Percentiles rank a stretch among this genome's conserved stretches.
phyloP scores from a whole-genome alignment of 352 stramenopile genomes.

The Phytophthora niederhauseri region DNA sequence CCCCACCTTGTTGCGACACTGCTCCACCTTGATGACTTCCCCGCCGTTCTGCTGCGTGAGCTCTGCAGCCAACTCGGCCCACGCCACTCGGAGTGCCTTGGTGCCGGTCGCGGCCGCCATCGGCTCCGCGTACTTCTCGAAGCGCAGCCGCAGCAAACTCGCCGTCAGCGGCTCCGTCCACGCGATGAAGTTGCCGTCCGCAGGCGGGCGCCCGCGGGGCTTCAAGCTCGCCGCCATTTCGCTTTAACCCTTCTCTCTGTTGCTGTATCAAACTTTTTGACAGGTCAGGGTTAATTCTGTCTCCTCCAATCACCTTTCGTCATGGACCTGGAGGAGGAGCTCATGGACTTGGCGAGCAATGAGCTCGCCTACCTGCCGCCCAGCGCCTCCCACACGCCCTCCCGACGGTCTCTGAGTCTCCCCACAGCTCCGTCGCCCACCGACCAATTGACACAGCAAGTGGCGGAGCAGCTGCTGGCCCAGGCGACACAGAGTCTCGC shows the following conservation, averaged over 20 bases:
- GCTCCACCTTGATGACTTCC: slow-evolving; percentile 14
- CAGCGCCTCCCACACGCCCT: not conserved
- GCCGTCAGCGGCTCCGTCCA: slow-evolving; percentile 26
- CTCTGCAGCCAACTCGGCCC: slow-evolving; percentile 17
- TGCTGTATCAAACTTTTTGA: too few species aligned
- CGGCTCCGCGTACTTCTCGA: slow-evolving; percentile 22
- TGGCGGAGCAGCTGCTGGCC: slow-evolving; percentile 14
- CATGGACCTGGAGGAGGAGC: slow-evolving; percentile 58
- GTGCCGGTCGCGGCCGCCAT: slow-evolving; percentile 23
- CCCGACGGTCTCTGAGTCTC: not conserved
- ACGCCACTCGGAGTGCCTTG: slow-evolving; percentile 24
- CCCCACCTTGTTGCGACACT: slow-evolving; percentile 36
- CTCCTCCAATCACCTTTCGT: not conserved
- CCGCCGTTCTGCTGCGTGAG: slow-evolving; percentile 21
- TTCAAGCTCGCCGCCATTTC: not conserved
- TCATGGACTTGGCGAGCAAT: slow-evolving; percentile 70
- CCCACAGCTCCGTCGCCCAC: not conserved
- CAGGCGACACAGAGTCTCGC: slow-evolving; percentile 15
- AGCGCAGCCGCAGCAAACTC: slow-evolving; percentile 25
- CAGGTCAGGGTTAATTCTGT: too few species aligned
- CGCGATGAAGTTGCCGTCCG: slow-evolving; percentile 27
- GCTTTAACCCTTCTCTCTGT: too few species aligned
- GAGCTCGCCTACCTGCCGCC: slow-evolving; percentile 59
- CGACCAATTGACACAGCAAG: slow-evolving; percentile 21
- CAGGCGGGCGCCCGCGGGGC: slow-evolving; percentile 25